Conservation (phyloP, 208 protist genomes). For the Wallacemonas collosoma region DNA sequence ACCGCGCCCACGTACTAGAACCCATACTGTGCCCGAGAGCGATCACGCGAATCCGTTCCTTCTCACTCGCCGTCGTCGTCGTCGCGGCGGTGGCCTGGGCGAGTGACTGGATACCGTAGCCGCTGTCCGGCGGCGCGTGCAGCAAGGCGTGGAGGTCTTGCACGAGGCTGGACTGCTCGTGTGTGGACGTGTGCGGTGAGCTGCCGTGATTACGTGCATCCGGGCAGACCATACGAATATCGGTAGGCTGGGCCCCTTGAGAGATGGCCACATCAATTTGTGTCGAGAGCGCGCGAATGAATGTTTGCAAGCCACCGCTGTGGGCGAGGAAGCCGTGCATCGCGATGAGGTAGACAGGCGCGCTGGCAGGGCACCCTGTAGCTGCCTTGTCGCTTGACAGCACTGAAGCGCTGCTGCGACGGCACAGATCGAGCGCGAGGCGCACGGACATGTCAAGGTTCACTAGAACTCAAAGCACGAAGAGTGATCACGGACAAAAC, state of each 20-base stretch:
- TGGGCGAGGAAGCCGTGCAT: slow-evolving; percentile 71
- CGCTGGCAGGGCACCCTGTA: background rate
- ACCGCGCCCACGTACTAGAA: slow-evolving; percentile 46
- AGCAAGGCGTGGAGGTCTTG: slow-evolving; percentile 44
- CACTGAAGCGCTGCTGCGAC: background rate
- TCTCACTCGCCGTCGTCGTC: background rate
- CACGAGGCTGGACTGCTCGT: slow-evolving; percentile 35
- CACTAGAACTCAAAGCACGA: background rate
- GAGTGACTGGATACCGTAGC: slow-evolving; percentile 3
- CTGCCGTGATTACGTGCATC: slow-evolving; percentile 67
- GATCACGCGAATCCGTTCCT: slow-evolving; percentile 23
- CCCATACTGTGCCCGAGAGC: slow-evolving; percentile 77
- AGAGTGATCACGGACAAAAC: background rate
- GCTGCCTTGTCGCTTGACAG: background rate
- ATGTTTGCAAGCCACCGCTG: slow-evolving; percentile 46
- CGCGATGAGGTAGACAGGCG: slow-evolving; percentile 41
- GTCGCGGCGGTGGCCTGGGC: background rate
- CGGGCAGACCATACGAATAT: slow-evolving; percentile 23
- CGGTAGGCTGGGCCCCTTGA: background rate
- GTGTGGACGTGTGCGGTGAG: slow-evolving; percentile 49
- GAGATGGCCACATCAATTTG: background rate
- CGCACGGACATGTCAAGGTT: slow-evolving; percentile 6
- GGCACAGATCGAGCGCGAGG: slow-evolving; percentile 12
- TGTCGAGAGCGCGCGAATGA: slow-evolving; percentile 27
- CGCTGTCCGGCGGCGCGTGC: slow-evolving; percentile 4